phyloP scores from a whole-genome alignment of 1,284 basidiomycete species.

The Phlebopus sp. region DNA sequence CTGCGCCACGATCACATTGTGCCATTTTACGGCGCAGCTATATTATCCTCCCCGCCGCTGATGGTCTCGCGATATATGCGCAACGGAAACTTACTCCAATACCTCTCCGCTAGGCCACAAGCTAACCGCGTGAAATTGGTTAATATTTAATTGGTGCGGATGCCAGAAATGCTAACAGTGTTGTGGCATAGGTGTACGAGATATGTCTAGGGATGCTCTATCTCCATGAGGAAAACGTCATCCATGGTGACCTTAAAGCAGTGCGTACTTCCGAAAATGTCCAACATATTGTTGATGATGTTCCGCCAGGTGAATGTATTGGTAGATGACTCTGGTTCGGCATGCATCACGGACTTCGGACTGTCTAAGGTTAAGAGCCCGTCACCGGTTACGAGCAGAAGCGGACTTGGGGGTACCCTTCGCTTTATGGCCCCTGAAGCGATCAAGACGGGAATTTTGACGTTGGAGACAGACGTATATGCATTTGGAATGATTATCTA shows the following conservation, averaged over 20 bases:
- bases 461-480: conserved; percentile 24
- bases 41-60: background rate
- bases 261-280: background rate
- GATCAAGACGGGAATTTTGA: conserved; percentile 14
- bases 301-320: conserved; percentile 28
- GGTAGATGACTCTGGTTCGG: conserved; percentile 28
- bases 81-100: conserved; percentile 1
- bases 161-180: background rate
- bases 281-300: background rate
- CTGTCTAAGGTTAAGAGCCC: conserved; percentile 14
- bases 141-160: background rate
- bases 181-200: conserved; percentile 9
- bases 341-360: conserved; percentile 33
- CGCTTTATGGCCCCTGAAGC: conserved; percentile 30
- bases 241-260: conserved; percentile 33
- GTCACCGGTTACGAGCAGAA: background rate
- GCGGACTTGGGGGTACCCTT: conserved; percentile 17
- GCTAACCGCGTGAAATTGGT: background rate
- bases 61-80: conserved; percentile 3
- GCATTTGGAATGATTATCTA: conserved; percentile 31
- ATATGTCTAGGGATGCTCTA: conserved; percentile 27
- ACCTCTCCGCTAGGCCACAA: background rate
- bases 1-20: conserved; percentile 2
- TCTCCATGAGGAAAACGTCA: conserved; percentile 26
- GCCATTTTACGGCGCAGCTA: conserved; percentile 2